Conservation (phyloP, 441 rosid species). For the Dalechampia spathulata region DNA sequence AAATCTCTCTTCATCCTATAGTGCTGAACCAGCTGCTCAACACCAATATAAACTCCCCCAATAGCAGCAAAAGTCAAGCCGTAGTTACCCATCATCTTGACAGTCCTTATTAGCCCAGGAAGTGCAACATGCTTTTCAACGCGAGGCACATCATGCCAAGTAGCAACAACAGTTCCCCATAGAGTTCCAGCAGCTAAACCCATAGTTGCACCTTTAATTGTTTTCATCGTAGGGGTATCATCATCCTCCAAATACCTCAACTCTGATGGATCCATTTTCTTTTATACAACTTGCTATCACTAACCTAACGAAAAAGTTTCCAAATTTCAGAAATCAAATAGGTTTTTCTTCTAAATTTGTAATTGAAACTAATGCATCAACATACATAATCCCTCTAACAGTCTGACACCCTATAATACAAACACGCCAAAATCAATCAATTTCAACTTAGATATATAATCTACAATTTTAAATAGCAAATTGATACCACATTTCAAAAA, state of each 20-base stretch:
- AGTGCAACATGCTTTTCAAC: conserved; percentile 89
- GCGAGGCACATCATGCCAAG: conserved; percentile 91
- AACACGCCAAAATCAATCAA: too few relatives aligned
- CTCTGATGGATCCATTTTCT: conserved; percentile 69
- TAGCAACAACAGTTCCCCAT: conserved; percentile 79
- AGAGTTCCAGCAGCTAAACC: conserved; percentile 79
- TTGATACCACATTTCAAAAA: too few relatives aligned
- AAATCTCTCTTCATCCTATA: conserved; percentile 78
- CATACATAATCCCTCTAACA: too few relatives aligned
- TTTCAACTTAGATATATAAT: too few relatives aligned
- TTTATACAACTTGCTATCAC: conserved; percentile 17
- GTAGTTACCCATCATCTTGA: conserved; percentile 92
- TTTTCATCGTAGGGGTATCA: conserved; percentile 59
- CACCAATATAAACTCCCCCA: conserved; percentile 91
- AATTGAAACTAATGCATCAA: too few relatives aligned
- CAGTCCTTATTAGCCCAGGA: conserved; percentile 77
- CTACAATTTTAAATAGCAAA: too few relatives aligned
- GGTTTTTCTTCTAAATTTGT: neutral
- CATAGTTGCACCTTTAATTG: conserved; percentile 78
- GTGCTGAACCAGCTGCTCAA: conserved; percentile 72
- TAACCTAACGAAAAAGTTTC: neutral
- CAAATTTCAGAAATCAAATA: conserved; percentile 2
- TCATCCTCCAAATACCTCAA: conserved; percentile 77
- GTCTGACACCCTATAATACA: too few relatives aligned
- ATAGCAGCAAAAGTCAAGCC: conserved; percentile 88